Evolutionary conservation across 768 basidiomycete genomes (phyloP).

Genomic region (Pisolithus sp.): DNA sequence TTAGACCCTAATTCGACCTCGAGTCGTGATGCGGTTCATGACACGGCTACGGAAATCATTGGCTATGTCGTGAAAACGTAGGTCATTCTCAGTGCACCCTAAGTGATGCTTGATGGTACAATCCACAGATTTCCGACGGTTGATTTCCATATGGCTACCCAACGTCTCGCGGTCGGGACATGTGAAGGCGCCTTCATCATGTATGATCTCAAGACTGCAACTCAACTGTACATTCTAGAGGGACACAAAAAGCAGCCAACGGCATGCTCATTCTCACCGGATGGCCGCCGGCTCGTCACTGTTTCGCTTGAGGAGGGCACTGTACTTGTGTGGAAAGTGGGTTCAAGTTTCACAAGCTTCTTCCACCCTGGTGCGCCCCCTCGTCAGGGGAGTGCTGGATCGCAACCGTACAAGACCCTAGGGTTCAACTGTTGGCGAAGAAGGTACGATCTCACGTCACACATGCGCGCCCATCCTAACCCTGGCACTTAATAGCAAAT

Average conservation of each 20-base stretch:
- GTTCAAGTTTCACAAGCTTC: constrained; percentile 80
- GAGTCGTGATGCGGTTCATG: constrained; percentile 77
- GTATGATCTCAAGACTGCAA: constrained; percentile 96
- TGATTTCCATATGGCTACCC: constrained; percentile 85
- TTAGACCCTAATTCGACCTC: constrained; percentile 82
- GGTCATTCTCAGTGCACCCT: constrained; percentile 16
- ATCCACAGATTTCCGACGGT: constrained; percentile 74
- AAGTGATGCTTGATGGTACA: background rate
- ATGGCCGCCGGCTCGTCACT: constrained; percentile 84
- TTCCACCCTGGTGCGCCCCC: constrained; percentile 91
- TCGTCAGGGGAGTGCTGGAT: constrained; percentile 75
- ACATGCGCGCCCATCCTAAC: background rate
- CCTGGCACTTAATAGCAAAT: constrained; percentile 30
- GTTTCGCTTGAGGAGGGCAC: constrained; percentile 79
- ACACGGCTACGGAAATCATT: constrained; percentile 90
- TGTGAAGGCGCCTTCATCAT: constrained; percentile 90
- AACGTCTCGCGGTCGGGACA: constrained; percentile 89
- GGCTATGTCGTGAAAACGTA: constrained; percentile 93
- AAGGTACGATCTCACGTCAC: constrained; percentile 45
- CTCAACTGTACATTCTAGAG: constrained; percentile 90
- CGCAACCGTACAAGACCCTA: constrained; percentile 83
- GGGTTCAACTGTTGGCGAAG: constrained; percentile 79
- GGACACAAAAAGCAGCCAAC: constrained; percentile 78
- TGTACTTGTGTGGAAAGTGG: constrained; percentile 95
- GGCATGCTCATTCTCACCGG: constrained; percentile 88